phyloP scores from a whole-genome alignment of 179 eudicot genomes.

The Amaranthus tricolor region DNA sequence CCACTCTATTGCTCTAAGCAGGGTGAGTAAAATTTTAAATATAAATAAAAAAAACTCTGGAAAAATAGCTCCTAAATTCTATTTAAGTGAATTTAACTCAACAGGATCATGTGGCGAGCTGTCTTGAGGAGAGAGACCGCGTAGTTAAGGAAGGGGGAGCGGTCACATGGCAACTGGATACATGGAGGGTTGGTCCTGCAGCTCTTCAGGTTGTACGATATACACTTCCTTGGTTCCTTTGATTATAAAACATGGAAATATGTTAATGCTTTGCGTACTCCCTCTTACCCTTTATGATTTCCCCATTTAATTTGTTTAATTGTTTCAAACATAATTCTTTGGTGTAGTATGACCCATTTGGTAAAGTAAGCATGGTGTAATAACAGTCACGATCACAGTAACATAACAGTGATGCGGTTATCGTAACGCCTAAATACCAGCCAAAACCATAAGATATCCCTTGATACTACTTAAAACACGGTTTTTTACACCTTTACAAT shows the following conservation, averaged over 20 bases:
- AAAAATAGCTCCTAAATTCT: conserved; percentile 1
- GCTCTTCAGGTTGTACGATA: conserved; percentile 75
- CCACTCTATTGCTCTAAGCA: conserved; percentile 61
- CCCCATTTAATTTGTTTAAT: not conserved
- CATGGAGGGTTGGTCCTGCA: conserved; percentile 96
- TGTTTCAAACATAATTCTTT: too few relatives aligned
- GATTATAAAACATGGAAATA: conserved; percentile 2
- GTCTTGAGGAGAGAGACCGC: conserved; percentile 81
- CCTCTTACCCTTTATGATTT: not conserved
- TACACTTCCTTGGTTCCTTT: conserved; percentile 2
- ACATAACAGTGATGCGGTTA: too few relatives aligned
- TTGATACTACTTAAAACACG: too few relatives aligned
- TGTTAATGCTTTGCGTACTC: not conserved
- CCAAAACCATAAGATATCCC: too few relatives aligned
- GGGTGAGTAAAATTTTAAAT: conserved; percentile 46
- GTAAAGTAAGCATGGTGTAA: too few relatives aligned
- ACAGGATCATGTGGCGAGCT: conserved; percentile 93
- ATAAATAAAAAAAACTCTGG: not conserved
- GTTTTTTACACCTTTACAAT: too few relatives aligned
- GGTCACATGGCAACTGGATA: conserved; percentile 87
- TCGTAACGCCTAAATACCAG: too few relatives aligned
- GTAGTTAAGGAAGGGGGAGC: conserved; percentile 61
- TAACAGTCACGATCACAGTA: too few relatives aligned
- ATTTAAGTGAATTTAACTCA: conserved; percentile 17
- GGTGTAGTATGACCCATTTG: too few relatives aligned